Evolutionary conservation across 345 rosid genomes (phyloP).

Genomic region (Ailanthus altissimus): DNA sequence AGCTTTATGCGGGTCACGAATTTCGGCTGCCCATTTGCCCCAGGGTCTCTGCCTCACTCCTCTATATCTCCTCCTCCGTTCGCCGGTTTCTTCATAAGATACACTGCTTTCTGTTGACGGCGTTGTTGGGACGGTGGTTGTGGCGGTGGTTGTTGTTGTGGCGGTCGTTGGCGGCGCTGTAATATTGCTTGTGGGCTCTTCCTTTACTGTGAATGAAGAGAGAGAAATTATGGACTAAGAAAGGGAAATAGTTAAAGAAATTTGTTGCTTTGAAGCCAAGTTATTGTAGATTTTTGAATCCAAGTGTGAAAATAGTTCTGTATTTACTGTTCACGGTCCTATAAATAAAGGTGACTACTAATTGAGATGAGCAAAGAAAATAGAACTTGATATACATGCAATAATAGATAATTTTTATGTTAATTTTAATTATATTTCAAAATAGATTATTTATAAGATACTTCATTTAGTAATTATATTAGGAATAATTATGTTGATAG

Average conservation of each 20-base stretch:
- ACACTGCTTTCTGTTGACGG: conserved; percentile 22
- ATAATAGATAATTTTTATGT: not conserved
- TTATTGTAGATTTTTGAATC: conserved; percentile 7
- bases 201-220: conserved; percentile 22
- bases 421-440: not conserved
- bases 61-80: conserved; percentile 63
- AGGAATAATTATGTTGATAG: not conserved
- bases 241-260: not conserved
- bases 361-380: not conserved
- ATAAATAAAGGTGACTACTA: not conserved
- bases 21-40: conserved; percentile 97
- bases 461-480: not conserved
- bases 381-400: conserved; percentile 21
- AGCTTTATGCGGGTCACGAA: conserved; percentile 82
- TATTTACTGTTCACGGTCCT: not conserved
- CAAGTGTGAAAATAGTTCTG: not conserved
- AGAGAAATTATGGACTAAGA: not conserved
- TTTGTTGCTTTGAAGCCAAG: conserved; percentile 20
- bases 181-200: conserved; percentile 31
- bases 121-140: conserved; percentile 10
- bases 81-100: conserved; percentile 40
- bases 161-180: conserved; percentile 20
- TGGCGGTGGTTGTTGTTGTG: not conserved
- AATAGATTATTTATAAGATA: not conserved
- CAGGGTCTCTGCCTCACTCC: conserved; percentile 91